A percentile compares a stretch with the other conserved stretches of the same genome.
Conservation (phyloP, 129 eudicot genomes). For the Tanacetum coccineum region DNA sequence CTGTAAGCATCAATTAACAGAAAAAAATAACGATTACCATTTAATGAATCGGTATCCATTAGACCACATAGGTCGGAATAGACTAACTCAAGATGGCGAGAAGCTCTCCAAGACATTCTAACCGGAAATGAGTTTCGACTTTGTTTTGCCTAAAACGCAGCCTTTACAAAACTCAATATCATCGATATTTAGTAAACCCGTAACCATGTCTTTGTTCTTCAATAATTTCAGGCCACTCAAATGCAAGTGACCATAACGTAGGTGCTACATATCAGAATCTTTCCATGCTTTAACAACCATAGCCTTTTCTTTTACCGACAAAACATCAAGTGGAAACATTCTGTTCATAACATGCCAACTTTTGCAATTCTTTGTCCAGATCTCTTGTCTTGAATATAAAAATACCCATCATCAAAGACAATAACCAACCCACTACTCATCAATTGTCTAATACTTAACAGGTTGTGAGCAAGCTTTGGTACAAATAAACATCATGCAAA, state of each 20-base stretch:
- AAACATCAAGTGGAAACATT: no score
- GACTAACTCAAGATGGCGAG: neutral
- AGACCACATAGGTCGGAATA: neutral
- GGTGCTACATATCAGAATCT: no score
- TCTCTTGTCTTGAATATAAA: no score
- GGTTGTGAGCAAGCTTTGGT: neutral
- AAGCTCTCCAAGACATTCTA: neutral
- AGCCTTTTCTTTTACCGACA: no score
- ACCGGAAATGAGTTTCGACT: neutral
- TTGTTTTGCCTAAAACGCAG: neutral
- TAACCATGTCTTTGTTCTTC: neutral
- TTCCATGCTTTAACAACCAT: no score
- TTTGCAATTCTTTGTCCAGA: no score
- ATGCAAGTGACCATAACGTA: neutral
- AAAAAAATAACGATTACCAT: neutral
- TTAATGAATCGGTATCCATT: neutral
- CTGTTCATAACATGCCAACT: no score
- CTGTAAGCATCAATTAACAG: neutral
- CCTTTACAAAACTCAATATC: neutral
- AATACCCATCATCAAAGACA: neutral
- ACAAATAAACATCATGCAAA: neutral
- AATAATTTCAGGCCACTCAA: neutral
- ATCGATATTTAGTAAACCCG: neutral
- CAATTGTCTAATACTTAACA: neutral
- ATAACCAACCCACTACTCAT: neutral